Percentiles rank a stretch among this genome's conserved stretches.
Evolutionary conservation across 495 filamentous ascomycete species (phyloP).

Genomic region (Talaromyces stipitatus): DNA sequence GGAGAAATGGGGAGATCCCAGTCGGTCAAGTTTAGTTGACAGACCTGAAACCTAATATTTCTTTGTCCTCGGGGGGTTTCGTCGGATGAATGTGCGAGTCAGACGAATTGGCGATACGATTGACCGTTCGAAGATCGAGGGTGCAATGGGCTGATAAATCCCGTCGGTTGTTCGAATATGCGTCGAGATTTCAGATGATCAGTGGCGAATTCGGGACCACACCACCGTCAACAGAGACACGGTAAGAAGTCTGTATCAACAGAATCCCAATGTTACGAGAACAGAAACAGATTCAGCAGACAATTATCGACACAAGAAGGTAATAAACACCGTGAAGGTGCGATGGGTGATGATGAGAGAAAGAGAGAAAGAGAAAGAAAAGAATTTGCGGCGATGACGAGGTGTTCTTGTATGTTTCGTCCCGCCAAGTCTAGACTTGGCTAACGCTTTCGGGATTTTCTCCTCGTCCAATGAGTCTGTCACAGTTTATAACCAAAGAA

Average conservation of each 20-base stretch:
- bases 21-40: background rate
- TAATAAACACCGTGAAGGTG: constrained; percentile 6
- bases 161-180: background rate
- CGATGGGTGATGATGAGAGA: background rate
- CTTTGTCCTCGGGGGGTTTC: background rate
- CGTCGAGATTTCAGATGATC: background rate
- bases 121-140: background rate
- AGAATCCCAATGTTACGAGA: background rate
- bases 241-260: background rate
- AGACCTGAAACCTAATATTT: background rate
- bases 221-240: background rate
- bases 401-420: background rate
- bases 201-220: background rate
- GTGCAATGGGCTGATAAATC: background rate
- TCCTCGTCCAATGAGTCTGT: background rate
- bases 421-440: background rate
- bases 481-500: background rate
- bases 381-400: background rate
- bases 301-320: background rate
- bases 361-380: background rate
- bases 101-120: background rate
- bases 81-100: background rate
- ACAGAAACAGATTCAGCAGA: background rate
- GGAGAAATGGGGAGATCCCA: background rate
- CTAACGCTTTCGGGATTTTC: background rate